phyloP scores from a whole-genome alignment of 1,284 basidiomycete genomes.

The Sporisorium exsertum region DNA sequence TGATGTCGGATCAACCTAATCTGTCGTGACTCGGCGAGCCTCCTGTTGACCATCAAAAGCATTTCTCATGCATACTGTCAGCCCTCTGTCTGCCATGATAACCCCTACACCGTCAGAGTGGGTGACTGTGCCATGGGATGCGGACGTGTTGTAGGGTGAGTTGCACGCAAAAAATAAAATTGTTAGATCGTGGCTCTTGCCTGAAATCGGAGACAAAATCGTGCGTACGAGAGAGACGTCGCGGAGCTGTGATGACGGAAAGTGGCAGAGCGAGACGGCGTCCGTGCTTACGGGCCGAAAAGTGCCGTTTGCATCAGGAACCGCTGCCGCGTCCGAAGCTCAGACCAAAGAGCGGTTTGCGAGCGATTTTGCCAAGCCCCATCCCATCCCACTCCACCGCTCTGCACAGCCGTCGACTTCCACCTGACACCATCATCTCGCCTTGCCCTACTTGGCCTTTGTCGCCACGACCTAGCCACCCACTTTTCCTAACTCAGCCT shows the following conservation, averaged over 20 bases:
- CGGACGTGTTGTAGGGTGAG: no score
- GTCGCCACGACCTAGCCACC: not conserved
- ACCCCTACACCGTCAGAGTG: no score
- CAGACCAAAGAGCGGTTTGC: not conserved
- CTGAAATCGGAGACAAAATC: not conserved
- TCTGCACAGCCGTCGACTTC: not conserved
- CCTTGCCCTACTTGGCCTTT: not conserved
- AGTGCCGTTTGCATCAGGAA: slow-evolving; percentile 6
- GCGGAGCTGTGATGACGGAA: slow-evolving; percentile 32
- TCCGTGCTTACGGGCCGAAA: slow-evolving; percentile 1
- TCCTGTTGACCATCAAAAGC: no score
- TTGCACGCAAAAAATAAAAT: no score
- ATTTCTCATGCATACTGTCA: no score
- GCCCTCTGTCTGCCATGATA: no score
- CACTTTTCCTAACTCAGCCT: not conserved
- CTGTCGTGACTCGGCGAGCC: no score
- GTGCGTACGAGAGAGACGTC: slow-evolving; percentile 25
- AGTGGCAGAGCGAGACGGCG: slow-evolving; percentile 18
- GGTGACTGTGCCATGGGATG: no score
- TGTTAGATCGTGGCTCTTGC: no score
- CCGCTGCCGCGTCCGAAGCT: not conserved
- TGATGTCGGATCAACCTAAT: no score
- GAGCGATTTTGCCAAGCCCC: not conserved
- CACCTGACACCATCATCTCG: not conserved
- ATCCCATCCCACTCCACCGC: not conserved